Evolutionary conservation across 257 asterid species (phyloP).

Genomic region (Nicotiana undulata): DNA sequence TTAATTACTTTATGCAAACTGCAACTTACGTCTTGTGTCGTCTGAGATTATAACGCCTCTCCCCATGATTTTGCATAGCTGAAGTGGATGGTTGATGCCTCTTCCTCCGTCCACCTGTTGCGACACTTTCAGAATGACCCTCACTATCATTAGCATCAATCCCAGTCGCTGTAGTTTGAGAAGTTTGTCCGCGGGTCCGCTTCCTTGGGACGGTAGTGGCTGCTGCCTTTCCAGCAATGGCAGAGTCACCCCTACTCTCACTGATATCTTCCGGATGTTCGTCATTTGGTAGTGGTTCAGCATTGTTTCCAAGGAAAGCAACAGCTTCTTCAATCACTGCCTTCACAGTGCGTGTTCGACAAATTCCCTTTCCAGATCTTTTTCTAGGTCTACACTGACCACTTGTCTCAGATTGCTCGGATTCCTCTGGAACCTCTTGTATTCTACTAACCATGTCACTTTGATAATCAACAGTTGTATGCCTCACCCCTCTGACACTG

Average conservation of each 20-base stretch:
- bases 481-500: neutral
- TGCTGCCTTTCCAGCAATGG: constrained; percentile 34
- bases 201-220: constrained; percentile 35
- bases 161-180: constrained; percentile 42
- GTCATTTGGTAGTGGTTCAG: constrained; percentile 21
- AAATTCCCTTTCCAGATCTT: constrained; percentile 32
- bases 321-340: constrained; percentile 69
- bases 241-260: constrained; percentile 43
- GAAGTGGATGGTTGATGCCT: constrained; percentile 52
- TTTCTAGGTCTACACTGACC: constrained; percentile 27
- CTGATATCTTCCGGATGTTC: constrained; percentile 24
- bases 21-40: constrained; percentile 44
- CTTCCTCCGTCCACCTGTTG: constrained; percentile 63
- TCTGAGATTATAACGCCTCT: constrained; percentile 70
- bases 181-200: constrained; percentile 47
- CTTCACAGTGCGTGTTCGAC: constrained; percentile 47
- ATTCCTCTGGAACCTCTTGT: constrained; percentile 36
- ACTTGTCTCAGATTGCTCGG: constrained; percentile 41
- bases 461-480: neutral
- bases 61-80: constrained; percentile 41
- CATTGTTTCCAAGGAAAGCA: constrained; percentile 35
- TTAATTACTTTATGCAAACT: neutral
- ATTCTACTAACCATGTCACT: constrained; percentile 16
- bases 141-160: constrained; percentile 55
- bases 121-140: constrained; percentile 56